phyloP scores from a whole-genome alignment of 2,329 filamentous ascomycete species.

The Trichoderma citrinoviride region DNA sequence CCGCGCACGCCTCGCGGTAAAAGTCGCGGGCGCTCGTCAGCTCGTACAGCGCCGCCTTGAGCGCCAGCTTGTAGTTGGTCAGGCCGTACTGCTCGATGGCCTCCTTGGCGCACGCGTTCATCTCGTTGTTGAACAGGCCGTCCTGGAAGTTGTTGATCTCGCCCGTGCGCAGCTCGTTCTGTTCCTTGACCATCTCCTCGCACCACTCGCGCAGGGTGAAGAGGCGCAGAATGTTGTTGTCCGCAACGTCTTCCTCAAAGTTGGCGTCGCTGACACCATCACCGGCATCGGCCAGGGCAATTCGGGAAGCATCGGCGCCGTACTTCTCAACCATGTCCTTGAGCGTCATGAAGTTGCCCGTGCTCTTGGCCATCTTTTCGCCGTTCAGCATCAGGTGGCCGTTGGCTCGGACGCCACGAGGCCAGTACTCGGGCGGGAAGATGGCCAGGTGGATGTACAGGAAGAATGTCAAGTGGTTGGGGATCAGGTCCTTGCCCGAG shows the following conservation, averaged over 20 bases:
- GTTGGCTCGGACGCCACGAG: slow-evolving; percentile 79
- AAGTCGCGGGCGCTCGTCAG: slow-evolving; percentile 84
- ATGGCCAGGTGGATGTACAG: slow-evolving; percentile 90
- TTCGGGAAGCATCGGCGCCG: slow-evolving; percentile 86
- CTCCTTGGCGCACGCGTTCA: slow-evolving; percentile 79
- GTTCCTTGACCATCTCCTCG: slow-evolving; percentile 74
- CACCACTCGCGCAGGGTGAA: slow-evolving; percentile 85
- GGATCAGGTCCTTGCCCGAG: slow-evolving; percentile 89
- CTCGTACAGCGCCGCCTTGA: slow-evolving; percentile 86
- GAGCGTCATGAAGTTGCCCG: slow-evolving; percentile 94
- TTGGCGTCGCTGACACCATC: slow-evolving; percentile 95
- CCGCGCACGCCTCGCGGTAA: slow-evolving; percentile 79
- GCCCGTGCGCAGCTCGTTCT: slow-evolving; percentile 68
- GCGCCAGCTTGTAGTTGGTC: slow-evolving; percentile 75
- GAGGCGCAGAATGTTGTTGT: slow-evolving; percentile 84
- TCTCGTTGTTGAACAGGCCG: slow-evolving; percentile 86
- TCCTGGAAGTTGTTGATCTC: slow-evolving; percentile 78
- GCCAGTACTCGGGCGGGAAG: slow-evolving; percentile 87
- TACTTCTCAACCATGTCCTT: slow-evolving; percentile 85
- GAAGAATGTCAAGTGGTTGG: slow-evolving; percentile 94
- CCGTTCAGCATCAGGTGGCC: slow-evolving; percentile 93
- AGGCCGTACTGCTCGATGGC: slow-evolving; percentile 73
- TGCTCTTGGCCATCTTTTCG: slow-evolving; percentile 98
- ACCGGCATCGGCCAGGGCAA: slow-evolving; percentile 90
- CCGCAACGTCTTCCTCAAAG: slow-evolving; percentile 93